These are phyloP conservation scores for Brettanomyces anomalus DNA, from an alignment of 805 yeast species.

Conservation along the genomic window DNA sequence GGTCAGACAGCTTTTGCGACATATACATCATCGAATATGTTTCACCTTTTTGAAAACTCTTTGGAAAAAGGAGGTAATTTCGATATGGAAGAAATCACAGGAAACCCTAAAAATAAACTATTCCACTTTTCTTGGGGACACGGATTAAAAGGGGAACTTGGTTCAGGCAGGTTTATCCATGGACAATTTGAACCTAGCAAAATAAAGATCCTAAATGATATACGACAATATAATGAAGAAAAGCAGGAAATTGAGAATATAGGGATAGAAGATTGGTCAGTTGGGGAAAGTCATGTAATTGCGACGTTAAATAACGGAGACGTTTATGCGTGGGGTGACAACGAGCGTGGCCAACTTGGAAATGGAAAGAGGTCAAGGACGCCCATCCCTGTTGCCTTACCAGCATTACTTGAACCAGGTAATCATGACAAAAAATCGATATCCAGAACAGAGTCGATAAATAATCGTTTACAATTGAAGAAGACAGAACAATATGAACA, in stretches of 20 bases:
- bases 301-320: slow-evolving; percentile 54
- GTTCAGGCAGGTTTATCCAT: slow-evolving; percentile 68
- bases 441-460: slow-evolving; percentile 21
- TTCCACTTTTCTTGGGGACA: slow-evolving; percentile 63
- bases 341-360: slow-evolving; percentile 76
- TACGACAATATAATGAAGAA: slow-evolving; percentile 48
- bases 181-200: slow-evolving; percentile 60
- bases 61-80: slow-evolving; percentile 9
- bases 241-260: slow-evolving; percentile 32
- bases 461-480: slow-evolving; percentile 40
- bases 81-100: slow-evolving; percentile 13
- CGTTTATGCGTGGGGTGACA: slow-evolving; percentile 77
- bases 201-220: slow-evolving; percentile 37
- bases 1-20: slow-evolving; percentile 55
- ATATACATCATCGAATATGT: slow-evolving; percentile 27
- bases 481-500: slow-evolving; percentile 34
- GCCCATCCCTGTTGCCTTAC: slow-evolving; percentile 44
- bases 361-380: slow-evolving; percentile 63
- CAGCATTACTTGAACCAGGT: slow-evolving; percentile 49
- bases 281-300: slow-evolving; percentile 60
- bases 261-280: slow-evolving; percentile 41
- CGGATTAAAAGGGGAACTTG: slow-evolving; percentile 81
- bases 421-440: slow-evolving; percentile 7
- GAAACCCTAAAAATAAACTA: slow-evolving; percentile 21
- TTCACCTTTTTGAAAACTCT: slow-evolving; percentile 26